These are phyloP conservation scores for Takashimella koratensis DNA, from an alignment of 1,284 basidiomycete species.

Conservation along the genomic window DNA sequence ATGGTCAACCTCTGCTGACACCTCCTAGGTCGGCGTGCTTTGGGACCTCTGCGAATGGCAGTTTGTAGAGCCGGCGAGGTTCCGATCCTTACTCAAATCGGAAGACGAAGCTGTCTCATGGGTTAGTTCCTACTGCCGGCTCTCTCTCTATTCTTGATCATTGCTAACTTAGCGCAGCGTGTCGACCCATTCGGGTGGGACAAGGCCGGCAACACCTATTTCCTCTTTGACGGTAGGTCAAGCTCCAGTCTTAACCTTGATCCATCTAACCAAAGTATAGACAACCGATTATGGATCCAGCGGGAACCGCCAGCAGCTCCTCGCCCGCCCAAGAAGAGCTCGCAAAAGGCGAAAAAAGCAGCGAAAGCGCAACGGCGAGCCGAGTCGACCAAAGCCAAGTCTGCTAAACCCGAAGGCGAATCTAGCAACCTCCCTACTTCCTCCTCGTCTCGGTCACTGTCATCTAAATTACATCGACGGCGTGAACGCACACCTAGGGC, in stretches of 20 bases:
- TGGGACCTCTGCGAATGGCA: slow-evolving; percentile 57
- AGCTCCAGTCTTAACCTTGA: too few relatives aligned
- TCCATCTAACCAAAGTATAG: slow-evolving; percentile 20
- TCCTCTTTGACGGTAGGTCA: slow-evolving; percentile 53
- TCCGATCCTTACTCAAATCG: slow-evolving; percentile 51
- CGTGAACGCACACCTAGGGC: slow-evolving; percentile 5
- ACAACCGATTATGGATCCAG: slow-evolving; percentile 58
- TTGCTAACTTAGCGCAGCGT: slow-evolving; percentile 32
- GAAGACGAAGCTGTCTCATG: slow-evolving; percentile 53
- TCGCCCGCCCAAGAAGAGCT: slow-evolving; percentile 34
- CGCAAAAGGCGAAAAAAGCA: slow-evolving; percentile 31
- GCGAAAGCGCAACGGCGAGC: slow-evolving; percentile 6
- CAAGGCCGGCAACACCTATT: slow-evolving; percentile 54
- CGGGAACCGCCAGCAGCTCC: slow-evolving; percentile 38
- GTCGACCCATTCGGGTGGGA: slow-evolving; percentile 57
- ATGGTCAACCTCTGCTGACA: too few relatives aligned
- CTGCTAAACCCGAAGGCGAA: not conserved
- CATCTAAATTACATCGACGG: slow-evolving; percentile 23
- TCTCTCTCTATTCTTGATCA: not conserved
- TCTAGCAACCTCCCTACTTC: not conserved
- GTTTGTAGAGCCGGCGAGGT: slow-evolving; percentile 52
- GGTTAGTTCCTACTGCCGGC: slow-evolving; percentile 49
- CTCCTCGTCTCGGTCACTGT: not conserved
- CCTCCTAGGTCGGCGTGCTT: slow-evolving; percentile 48
- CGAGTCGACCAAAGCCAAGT: slow-evolving; percentile 4